Percentiles rank a stretch among this genome's conserved stretches.
Evolutionary conservation across 2,329 filamentous ascomycete genomes (phyloP).

Genomic region (Alternaria triticimaculans): DNA sequence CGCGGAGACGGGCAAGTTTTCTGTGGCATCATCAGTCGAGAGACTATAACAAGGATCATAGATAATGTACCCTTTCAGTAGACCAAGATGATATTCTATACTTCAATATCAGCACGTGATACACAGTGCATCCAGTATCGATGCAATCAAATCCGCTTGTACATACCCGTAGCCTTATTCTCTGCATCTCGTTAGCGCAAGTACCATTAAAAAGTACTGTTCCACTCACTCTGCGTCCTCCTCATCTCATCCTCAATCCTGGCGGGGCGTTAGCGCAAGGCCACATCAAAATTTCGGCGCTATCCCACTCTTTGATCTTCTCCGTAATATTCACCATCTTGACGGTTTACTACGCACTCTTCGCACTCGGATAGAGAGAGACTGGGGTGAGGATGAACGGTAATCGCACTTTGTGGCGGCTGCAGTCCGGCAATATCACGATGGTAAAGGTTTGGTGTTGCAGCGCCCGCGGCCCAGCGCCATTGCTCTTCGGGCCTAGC

Average conservation of each 20-base stretch:
- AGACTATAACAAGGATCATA: not conserved
- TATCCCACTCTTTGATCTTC: constrained; percentile 94
- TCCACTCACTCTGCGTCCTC: constrained; percentile 86
- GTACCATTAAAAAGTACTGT: not conserved
- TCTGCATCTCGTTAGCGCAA: constrained; percentile 64
- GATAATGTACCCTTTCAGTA: constrained; percentile 81
- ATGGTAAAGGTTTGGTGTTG: constrained; percentile 48
- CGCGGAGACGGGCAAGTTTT: constrained; percentile 93
- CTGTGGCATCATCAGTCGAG: constrained; percentile 54
- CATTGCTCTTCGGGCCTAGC: constrained; percentile 23
- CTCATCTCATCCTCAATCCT: constrained; percentile 99
- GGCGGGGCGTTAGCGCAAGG: constrained; percentile 42
- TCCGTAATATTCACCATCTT: constrained; percentile 99
- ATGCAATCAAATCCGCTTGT: not conserved
- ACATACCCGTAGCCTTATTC: constrained; percentile 96
- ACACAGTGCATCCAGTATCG: not conserved
- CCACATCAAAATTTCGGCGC: constrained; percentile 33
- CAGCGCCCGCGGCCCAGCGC: constrained; percentile 15
- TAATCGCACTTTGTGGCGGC: constrained; percentile 9
- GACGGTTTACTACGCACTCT: constrained; percentile 17
- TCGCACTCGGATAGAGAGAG: constrained; percentile 5
- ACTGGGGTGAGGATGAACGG: constrained; percentile 10
- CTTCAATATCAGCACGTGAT: constrained; percentile 48
- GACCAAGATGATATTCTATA: constrained; percentile 94
- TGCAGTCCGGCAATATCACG: constrained; percentile 28